Evolutionary conservation across 768 basidiomycete species (phyloP), one percentile per base, ranked within the genome.

Genomic region (Leccinum disarticulatum): DNA sequence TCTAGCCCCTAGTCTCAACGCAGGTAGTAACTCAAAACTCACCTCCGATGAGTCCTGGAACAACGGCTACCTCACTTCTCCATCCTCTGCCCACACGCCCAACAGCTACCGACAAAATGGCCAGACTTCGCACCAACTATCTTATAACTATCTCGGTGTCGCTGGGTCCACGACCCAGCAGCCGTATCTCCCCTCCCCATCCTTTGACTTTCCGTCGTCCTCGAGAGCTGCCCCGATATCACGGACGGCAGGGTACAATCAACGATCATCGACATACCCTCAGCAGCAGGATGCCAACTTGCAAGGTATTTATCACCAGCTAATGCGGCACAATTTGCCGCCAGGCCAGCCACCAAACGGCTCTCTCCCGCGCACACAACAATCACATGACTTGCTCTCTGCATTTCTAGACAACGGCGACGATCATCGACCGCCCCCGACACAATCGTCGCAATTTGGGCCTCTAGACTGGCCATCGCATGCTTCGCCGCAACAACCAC

Each of bases 381-480:
- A 70, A 33, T 64, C 68, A 10, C 63, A 70, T 3, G 68, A 69
- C 48, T 30, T 74, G 38, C 64, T 75, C n/a, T 71, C 70, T 8
- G 61, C 69, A 3, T 74, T 69, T 50, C 54, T 74, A 28, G 74
- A 74, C 13, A 69, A 66, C 7, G 52, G 64, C 1, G 70, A 75
- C 11, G 72, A 74, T 28, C 68, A 64, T 15, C 61, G 71, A 31
- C 64, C 60, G 10, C 67, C 68, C 7, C 60, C 62, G 50, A 62
- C 59, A 55, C 66, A 64, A 27, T 19, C 70, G 13, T 62, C 73
- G 1, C 71, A 71, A 14, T 74, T 66, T 10, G 52, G 41, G 4
- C 50, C 73, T 31, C 25, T 74, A n/a, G 73, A 74, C 54, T 74
- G 73, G 73, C 73, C 73, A 19, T 70, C 74, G 6, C 73, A 74